These are phyloP conservation scores for Nakazawaea siamensis DNA, from an alignment of 805 yeast genomes.

Conservation along the genomic window DNA sequence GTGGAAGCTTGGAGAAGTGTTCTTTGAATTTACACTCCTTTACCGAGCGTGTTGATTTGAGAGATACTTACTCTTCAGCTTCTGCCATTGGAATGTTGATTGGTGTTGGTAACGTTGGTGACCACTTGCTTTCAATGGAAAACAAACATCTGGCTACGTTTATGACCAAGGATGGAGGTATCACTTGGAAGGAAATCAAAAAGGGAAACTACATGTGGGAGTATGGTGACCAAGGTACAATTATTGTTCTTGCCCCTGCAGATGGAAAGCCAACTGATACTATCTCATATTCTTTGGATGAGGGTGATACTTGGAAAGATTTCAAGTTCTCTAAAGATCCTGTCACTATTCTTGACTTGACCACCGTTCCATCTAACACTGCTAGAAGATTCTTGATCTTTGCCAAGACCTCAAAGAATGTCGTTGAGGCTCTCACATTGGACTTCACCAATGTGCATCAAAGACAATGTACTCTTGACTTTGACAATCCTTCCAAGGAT, in stretches of 20 bases:
- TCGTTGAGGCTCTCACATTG: conserved; percentile 32
- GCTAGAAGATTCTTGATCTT: conserved; percentile 69
- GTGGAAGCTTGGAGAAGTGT: conserved; percentile 46
- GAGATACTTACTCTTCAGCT: conserved; percentile 82
- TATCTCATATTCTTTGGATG: conserved; percentile 63
- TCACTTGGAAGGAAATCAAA: conserved; percentile 73
- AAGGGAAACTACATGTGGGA: conserved; percentile 87
- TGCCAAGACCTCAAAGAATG: conserved; percentile 31
- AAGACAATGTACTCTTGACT: conserved; percentile 48
- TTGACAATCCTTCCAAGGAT: conserved; percentile 30
- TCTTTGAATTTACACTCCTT: conserved; percentile 83
- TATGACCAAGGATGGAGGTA: conserved; percentile 85
- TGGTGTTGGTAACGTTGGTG: conserved; percentile 93
- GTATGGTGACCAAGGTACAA: conserved; percentile 90
- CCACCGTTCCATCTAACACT: conserved; percentile 90
- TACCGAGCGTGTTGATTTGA: conserved; percentile 75
- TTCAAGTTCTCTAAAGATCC: conserved; percentile 51
- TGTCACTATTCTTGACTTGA: conserved; percentile 59
- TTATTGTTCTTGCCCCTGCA: conserved; percentile 61
- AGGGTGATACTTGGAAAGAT: conserved; percentile 70
- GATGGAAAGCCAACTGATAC: conserved; percentile 48
- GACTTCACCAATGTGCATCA: conserved; percentile 47
- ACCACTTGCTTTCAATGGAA: conserved; percentile 28
- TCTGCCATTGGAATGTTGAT: conserved; percentile 85
- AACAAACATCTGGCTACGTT: conserved; percentile 55